Percentiles rank a stretch among this genome's conserved stretches.
These are phyloP conservation scores for Fusarium sp. DNA, from an alignment of 2,329 filamentous ascomycete genomes.

Conservation along the genomic window DNA sequence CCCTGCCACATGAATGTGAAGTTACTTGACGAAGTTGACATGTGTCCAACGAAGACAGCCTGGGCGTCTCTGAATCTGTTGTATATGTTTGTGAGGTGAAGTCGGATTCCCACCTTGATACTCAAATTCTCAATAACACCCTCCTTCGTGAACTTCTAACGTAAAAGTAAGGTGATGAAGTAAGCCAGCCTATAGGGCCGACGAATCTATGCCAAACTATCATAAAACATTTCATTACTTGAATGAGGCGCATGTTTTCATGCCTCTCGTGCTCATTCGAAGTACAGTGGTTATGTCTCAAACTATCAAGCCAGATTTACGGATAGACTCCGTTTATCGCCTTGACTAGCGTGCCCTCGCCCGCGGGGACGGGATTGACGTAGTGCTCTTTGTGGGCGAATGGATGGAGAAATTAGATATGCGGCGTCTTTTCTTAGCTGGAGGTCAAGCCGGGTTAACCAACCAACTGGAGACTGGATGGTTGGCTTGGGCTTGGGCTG, in stretches of 20 bases:
- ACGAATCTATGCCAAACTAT: background rate
- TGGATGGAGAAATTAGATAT: slow-evolving; percentile 23
- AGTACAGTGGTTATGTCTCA: slow-evolving; percentile 2
- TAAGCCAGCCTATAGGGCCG: background rate
- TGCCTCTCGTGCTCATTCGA: background rate
- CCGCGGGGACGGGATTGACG: slow-evolving; percentile 34
- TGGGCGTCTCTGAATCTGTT: background rate
- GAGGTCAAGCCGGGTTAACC: background rate
- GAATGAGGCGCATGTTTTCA: background rate
- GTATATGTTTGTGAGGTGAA: background rate
- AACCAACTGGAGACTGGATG: slow-evolving; percentile 22
- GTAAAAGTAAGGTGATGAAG: background rate
- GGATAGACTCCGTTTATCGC: background rate
- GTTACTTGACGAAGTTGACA: background rate
- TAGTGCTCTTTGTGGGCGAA: slow-evolving; percentile 23
- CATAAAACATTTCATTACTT: background rate
- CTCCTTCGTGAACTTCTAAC: background rate
- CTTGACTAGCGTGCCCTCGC: slow-evolving; percentile 38
- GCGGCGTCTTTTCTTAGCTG: slow-evolving; percentile 5
- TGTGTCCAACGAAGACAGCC: no score
- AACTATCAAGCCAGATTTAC: slow-evolving; percentile 21
- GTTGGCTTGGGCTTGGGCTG: slow-evolving; percentile 3
- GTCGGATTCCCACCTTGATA: background rate
- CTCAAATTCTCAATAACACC: background rate
- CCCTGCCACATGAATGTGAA: background rate